Evolutionary conservation across 257 asterid species (phyloP).

Genomic region (Oldenlandia corymbosa): DNA sequence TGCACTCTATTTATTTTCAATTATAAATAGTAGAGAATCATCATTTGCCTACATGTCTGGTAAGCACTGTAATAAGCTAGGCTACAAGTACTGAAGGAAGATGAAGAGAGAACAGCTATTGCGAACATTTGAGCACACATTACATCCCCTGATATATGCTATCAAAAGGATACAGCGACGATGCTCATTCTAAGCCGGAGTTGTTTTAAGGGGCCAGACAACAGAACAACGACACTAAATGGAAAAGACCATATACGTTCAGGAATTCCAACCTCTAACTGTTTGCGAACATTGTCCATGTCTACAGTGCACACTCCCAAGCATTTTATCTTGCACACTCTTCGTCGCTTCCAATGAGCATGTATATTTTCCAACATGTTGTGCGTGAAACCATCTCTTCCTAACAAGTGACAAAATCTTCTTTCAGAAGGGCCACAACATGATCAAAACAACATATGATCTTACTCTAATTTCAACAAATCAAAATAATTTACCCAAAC

Average conservation of each 20-base stretch:
- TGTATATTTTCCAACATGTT: constrained; percentile 93
- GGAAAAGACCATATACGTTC: not conserved
- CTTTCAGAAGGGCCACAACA: not conserved
- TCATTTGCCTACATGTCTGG: not conserved
- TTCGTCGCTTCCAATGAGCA: constrained; percentile 85
- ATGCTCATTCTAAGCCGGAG: constrained; percentile 4
- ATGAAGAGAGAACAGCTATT: too few species aligned
- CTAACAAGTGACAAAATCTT: constrained; percentile 27
- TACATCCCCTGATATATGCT: not conserved
- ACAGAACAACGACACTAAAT: not conserved
- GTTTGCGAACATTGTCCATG: constrained; percentile 70
- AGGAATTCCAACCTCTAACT: constrained; percentile 68
- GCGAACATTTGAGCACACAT: not conserved
- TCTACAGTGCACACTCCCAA: constrained; percentile 95
- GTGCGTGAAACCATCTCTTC: constrained; percentile 94
- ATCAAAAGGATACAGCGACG: not conserved
- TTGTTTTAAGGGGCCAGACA: too few species aligned
- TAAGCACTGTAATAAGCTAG: not conserved
- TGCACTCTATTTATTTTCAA: not conserved
- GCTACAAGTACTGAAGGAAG: too few species aligned
- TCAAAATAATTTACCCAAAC: not conserved
- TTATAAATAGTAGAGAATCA: too few species aligned
- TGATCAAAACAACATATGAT: not conserved
- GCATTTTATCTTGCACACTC: constrained; percentile 92
- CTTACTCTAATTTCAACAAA: not conserved